Conservation (phyloP, 2,329 filamentous ascomycete genomes). For the Scleromitrula shiraiana region DNA sequence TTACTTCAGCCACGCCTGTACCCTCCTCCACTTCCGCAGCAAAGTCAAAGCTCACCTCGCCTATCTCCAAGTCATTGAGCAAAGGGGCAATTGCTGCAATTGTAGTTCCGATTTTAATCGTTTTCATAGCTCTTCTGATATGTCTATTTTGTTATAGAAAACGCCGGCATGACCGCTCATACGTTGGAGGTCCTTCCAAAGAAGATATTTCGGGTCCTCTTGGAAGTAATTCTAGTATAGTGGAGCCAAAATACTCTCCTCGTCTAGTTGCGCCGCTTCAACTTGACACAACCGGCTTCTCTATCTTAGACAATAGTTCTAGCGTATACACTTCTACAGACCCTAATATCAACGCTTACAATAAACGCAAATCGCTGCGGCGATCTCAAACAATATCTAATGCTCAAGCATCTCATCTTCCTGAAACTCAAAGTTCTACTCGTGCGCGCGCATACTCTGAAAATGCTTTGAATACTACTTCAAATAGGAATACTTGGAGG, state of each 20-base stretch:
- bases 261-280: slow-evolving; percentile 16
- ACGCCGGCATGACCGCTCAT: slow-evolving; percentile 13
- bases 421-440: slow-evolving; percentile 11
- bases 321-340: slow-evolving; percentile 1
- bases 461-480: slow-evolving; percentile 17
- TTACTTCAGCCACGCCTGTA: slow-evolving; percentile 6
- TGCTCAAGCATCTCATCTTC: slow-evolving; percentile 10
- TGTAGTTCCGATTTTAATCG: slow-evolving; percentile 15
- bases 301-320: slow-evolving; percentile 3
- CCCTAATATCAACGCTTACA: background rate
- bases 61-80: slow-evolving; percentile 8
- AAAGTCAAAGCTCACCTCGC: background rate
- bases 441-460: slow-evolving; percentile 21
- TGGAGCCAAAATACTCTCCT: slow-evolving; percentile 11
- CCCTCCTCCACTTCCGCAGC: slow-evolving; percentile 5
- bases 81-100: slow-evolving; percentile 20
- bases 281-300: slow-evolving; percentile 22
- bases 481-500: slow-evolving; percentile 19
- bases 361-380: slow-evolving; percentile 4
- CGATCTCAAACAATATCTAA: slow-evolving; percentile 10
- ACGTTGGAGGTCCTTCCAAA: slow-evolving; percentile 12
- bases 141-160: slow-evolving; percentile 17
- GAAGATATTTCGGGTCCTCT: slow-evolving; percentile 22
- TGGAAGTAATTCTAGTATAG: slow-evolving; percentile 12
- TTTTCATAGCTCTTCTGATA: slow-evolving; percentile 16